Evolutionary conservation across 1,284 basidiomycete species (phyloP).

Genomic region (Cystobasidium slooffiae): DNA sequence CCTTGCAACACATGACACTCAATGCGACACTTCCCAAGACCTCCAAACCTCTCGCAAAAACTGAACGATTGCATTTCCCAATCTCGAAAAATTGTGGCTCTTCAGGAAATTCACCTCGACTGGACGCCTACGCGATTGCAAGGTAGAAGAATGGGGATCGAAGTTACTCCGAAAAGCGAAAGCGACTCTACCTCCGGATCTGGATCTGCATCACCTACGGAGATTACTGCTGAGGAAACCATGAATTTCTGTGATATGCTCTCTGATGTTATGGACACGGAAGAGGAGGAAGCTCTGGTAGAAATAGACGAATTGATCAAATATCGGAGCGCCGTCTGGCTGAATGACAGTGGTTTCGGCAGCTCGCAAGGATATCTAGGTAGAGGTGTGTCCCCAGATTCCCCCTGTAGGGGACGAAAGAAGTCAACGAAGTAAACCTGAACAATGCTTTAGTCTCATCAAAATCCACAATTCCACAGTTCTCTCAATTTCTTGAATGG

Average conservation of each 20-base stretch:
- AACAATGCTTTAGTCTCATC: no score
- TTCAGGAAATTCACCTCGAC: no score
- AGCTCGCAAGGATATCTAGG: background rate
- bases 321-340: background rate
- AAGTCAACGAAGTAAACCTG: background rate
- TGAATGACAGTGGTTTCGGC: slow-evolving; percentile 11
- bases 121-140: background rate
- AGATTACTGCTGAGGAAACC: background rate
- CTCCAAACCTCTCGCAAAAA: no score
- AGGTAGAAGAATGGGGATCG: slow-evolving; percentile 5
- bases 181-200: background rate
- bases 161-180: background rate
- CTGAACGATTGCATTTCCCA: no score
- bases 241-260: background rate
- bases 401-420: background rate
- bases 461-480: background rate
- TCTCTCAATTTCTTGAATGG: slow-evolving; percentile 10
- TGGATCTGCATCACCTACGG: background rate
- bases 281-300: background rate
- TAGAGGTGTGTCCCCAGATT: background rate
- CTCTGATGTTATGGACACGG: background rate
- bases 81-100: no score
- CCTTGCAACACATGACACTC: no score
- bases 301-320: background rate
- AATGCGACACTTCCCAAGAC: no score